Percentiles rank a stretch among this genome's conserved stretches.
phyloP scores from a whole-genome alignment of 495 filamentous ascomycete species.

The Aspergillus campestris region DNA sequence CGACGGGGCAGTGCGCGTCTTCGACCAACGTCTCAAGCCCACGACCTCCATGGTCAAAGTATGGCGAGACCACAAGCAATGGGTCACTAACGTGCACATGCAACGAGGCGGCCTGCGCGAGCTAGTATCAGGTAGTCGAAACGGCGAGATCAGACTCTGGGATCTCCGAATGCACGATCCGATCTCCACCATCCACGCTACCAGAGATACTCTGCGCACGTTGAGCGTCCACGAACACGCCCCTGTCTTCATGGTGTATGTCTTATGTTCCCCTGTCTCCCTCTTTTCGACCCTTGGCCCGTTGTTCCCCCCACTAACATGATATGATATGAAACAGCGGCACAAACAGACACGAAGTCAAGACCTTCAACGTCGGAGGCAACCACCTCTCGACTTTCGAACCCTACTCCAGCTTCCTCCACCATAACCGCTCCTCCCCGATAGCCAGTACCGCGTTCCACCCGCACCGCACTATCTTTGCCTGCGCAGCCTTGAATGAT shows the following conservation, averaged over 20 bases:
- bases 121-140: constrained; percentile 74
- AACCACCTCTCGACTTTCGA: constrained; percentile 68
- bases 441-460: constrained; percentile 92
- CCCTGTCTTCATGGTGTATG: constrained; percentile 92
- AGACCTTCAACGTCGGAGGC: constrained; percentile 83
- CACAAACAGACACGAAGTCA: constrained; percentile 77
- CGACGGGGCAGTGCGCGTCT: constrained; percentile 91
- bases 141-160: constrained; percentile 93
- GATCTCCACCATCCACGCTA: constrained; percentile 63
- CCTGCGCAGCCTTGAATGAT: constrained; percentile 56
- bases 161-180: constrained; percentile 80
- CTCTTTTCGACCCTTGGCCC: not conserved
- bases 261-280: constrained; percentile 11
- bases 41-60: constrained; percentile 84
- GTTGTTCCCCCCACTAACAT: not conserved
- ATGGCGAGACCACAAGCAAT: constrained; percentile 91
- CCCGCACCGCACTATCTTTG: constrained; percentile 87
- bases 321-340: constrained; percentile 45
- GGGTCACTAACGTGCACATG: constrained; percentile 94
- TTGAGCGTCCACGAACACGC: constrained; percentile 94
- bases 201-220: constrained; percentile 70
- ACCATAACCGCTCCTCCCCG: constrained; percentile 64
- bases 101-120: constrained; percentile 91
- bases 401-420: constrained; percentile 81
- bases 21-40: constrained; percentile 76